Evolutionary conservation across 768 basidiomycete genomes (phyloP), one percentile per base, ranked within the genome.

Genomic region (Serendipita vermifera): DNA sequence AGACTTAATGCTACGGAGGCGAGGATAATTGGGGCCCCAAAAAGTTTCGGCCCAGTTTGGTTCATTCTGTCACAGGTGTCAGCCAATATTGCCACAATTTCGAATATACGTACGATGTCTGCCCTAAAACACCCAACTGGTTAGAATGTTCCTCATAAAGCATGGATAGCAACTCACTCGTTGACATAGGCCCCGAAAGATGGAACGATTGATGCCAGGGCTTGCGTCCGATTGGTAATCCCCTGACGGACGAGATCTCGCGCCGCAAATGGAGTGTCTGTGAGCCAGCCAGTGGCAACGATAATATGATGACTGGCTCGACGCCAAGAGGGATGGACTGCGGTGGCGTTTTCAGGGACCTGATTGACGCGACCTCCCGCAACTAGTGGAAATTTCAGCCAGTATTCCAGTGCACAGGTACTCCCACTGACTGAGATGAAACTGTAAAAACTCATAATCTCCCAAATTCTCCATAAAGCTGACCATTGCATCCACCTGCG

Each of bases 91-190:
- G n/a, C n/a, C n/a, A n/a, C n/a, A n/a, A n/a, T n/a, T 7, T 7
- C 27, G 36, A 38, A 17, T 13, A 38, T 17, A 41, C 39, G 1
- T n/a, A 41, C 39, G 15, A 41, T 41, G 26, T 41, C 39, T 9
- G 39, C 39, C 27, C 39, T 41, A 6, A n/a, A 2, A 2, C 15
- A 41, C 5, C 5, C 7, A 7, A 20, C 15, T 20, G 39, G 17
- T 6, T 20, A 22, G 22, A 20, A n/a, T 26, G 29, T 51, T 29
- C 6, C 20, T 29, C 29, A 20, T 51, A 51, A n/a, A 15, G 46
- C 22, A 26, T n/a, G n/a, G n/a, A n/a, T n/a, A n/a, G n/a, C 7
- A 51, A 51, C 46, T 51, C 46, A 51, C 46, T 51, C 46, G 46
- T 51, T 51, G 9, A 29, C 24, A n/a, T 51, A 51, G 9, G 22